phyloP scores from a whole-genome alignment of 768 basidiomycete species.

The Plicaturopsis crispa region DNA sequence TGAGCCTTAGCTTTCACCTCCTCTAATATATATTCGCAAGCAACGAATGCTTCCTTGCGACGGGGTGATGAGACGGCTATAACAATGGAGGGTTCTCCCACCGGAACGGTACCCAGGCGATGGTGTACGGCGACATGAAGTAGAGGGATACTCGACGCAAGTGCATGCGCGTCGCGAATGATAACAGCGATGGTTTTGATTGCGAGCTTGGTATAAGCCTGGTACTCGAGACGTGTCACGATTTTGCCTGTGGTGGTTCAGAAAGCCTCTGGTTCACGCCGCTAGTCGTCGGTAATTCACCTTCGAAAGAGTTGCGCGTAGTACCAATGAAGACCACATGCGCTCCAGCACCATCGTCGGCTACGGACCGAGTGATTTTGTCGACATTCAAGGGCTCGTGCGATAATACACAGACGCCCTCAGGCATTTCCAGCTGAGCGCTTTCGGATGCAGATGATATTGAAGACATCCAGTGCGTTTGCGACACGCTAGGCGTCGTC shows the following conservation, averaged over 20 bases:
- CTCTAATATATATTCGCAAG: slow-evolving; percentile 81
- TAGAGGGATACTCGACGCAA: slow-evolving; percentile 36
- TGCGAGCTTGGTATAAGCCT: slow-evolving; percentile 75
- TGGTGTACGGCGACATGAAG: slow-evolving; percentile 65
- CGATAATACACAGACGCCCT: slow-evolving; percentile 53
- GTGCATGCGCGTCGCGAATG: slow-evolving; percentile 35
- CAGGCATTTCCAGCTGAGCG: slow-evolving; percentile 28
- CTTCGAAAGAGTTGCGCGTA: slow-evolving; percentile 81
- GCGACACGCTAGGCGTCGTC: no score
- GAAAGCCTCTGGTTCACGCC: not conserved
- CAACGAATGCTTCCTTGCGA: slow-evolving; percentile 71
- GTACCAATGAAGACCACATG: slow-evolving; percentile 77
- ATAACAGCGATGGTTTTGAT: slow-evolving; percentile 70
- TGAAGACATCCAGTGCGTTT: not conserved
- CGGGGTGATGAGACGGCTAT: slow-evolving; percentile 83
- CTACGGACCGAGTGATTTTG: slow-evolving; percentile 53
- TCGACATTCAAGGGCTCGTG: slow-evolving; percentile 49
- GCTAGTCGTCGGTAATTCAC: slow-evolving; percentile 24
- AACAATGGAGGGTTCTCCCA: slow-evolving; percentile 77
- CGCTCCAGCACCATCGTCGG: slow-evolving; percentile 61
- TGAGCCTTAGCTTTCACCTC: slow-evolving; percentile 76
- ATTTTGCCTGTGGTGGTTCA: slow-evolving; percentile 40
- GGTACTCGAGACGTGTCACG: slow-evolving; percentile 72
- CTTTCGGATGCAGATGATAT: slow-evolving; percentile 31
- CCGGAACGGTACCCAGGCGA: slow-evolving; percentile 68